Base-by-base conservation (phyloP, 805 yeast genomes). In the Metschnikowia peoriensis region DNA sequence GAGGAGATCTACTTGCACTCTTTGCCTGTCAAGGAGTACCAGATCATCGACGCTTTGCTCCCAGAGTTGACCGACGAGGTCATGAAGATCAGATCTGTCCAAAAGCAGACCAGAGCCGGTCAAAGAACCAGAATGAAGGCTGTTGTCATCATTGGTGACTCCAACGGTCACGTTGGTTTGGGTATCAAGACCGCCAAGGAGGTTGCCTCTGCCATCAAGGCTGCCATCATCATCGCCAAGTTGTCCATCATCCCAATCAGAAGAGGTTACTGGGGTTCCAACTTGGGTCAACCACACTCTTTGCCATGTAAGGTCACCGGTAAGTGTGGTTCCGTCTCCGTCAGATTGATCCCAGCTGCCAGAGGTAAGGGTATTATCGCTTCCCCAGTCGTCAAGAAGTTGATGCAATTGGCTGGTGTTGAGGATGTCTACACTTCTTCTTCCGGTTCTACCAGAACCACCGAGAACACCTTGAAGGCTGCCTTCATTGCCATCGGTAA, bases 121-220 rank as follows among this genome's bases (percentile, higher is more conserved):
- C 99, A 94, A 86, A 93, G 99, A 87, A 94, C 98, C 82, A 91
- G 99, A 86, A 92, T 94, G 88, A 96, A 96, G 94, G 99, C 98
- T 80, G 96, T 94, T 74, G 98, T 94, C 76, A 91, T 94, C 75
- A 91, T 94, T 77, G 99, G 99, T 85, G 99, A 94, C 85, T 83
- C 92, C 74, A 90, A 91, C 90, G 99, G 99, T 79, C 99, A 94
- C 86, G 97, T 94, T 81, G 99, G 99, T 89, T 88, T 94, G 77
- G 99, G 99, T 84, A 91, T 94, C 84, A 94, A 94, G 91, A 93
- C 98, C 78, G 97, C 99, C 72, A 94, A 94, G 91, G 99, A 94
- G 84, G 97, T 94, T 74, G 99, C 99, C 71, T 91, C 97, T 72
- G 98, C 99, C 77, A 94, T 94, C 84, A 91, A 97, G 83, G 97